Evolutionary conservation across 2,329 filamentous ascomycete genomes (phyloP), one percentile per base, ranked within the genome.

Genomic region (Geosmithia putterillii): DNA sequence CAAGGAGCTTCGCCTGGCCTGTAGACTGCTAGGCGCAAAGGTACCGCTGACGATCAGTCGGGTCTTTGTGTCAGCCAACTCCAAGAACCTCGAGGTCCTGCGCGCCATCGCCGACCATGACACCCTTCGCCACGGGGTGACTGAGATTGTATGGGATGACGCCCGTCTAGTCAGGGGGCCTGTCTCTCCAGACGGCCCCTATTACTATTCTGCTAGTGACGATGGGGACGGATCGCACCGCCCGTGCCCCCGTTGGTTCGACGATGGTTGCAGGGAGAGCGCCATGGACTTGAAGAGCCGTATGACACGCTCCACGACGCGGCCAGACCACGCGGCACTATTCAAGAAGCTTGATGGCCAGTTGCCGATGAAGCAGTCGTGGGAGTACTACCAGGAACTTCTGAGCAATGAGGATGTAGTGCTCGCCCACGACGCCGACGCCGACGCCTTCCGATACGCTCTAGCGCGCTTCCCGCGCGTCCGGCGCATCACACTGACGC

Each of bases 121-220:
- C 8, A 44, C 40, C 1, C 61, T 60, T 44, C 53, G 57, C 15
- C 39, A 48, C 3, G 42, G 48, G 4, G 52, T 67, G 15, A 48
- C 44, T 5, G 63, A 67, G 43, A 56, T 66, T 12, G 52, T 68
- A 28, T 66, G 58, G 60, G 57, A 63, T 36, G 59, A 62, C 43
- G 53, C 48, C 14, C 34, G 34, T 6, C 15, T 36, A 6, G 34
- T n/a, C 15, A n/a, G 18, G 28, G 8, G 8, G 28, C 15, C 15
- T 8, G 28, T n/a, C n/a, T n/a, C n/a, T n/a, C n/a, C n/a, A n/a
- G n/a, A n/a, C n/a, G n/a, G n/a, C n/a, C n/a, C n/a, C n/a, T n/a
- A 32, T 32, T 32, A 8, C 28, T 8, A 32, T 8, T 32, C 8
- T 8, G 8, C 28, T 15, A 32, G 8, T 15, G 28, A 32, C 28